phyloP scores from a whole-genome alignment of 768 basidiomycete species.

The Sporobolomyces pararoseus region DNA sequence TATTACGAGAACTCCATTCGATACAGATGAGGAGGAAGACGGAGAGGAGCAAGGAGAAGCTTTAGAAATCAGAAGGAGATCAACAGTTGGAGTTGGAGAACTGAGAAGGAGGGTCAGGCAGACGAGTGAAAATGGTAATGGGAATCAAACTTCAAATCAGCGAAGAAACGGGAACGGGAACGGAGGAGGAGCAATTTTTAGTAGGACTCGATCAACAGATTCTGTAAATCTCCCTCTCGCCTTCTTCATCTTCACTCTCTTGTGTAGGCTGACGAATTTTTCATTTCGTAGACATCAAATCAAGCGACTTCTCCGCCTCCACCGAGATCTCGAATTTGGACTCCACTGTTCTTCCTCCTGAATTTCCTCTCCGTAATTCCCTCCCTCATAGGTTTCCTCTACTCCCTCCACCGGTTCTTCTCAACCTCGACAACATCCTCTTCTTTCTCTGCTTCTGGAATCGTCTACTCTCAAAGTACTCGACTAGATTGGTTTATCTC shows the following conservation, averaged over 20 bases:
- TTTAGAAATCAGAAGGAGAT: conserved; percentile 36
- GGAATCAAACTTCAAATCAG: no score
- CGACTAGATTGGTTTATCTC: conserved; percentile 42
- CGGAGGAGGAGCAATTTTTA: no score
- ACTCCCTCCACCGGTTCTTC: conserved; percentile 37
- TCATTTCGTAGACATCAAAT: background rate
- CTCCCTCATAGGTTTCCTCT: conserved; percentile 40
- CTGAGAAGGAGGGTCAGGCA: no score
- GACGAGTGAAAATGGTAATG: no score
- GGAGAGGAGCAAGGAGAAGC: conserved; percentile 18
- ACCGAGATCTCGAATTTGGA: conserved; percentile 19
- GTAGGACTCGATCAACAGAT: no score
- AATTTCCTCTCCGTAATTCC: conserved; percentile 39
- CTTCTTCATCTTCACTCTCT: no score
- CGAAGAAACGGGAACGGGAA: no score
- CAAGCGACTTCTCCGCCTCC: background rate
- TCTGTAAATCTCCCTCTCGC: no score
- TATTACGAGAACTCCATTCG: no score
- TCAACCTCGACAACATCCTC: background rate
- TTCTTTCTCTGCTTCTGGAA: background rate
- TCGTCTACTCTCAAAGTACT: conserved; percentile 28
- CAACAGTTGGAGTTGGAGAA: no score
- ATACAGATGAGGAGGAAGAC: background rate
- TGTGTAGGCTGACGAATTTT: no score
- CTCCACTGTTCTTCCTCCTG: conserved; percentile 33